Conservation (phyloP, 441 rosid genomes). For the Macaranga tanarius region DNA sequence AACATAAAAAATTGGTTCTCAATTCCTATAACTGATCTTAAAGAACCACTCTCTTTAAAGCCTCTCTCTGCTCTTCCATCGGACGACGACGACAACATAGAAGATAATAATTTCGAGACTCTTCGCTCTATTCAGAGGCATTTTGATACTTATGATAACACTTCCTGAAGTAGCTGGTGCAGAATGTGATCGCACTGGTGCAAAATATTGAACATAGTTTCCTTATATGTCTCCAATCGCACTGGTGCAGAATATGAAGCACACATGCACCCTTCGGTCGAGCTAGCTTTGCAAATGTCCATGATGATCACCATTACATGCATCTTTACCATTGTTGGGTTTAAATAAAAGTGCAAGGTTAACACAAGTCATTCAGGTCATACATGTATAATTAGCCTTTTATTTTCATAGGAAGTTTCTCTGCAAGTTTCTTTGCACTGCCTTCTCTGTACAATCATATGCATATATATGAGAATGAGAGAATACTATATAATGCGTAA, state of each 20-base stretch:
- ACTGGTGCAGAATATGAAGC: conserved; percentile 84
- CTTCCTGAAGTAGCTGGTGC: too few relatives aligned
- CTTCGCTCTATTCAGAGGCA: conserved; percentile 64
- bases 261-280: conserved; percentile 25
- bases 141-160: conserved; percentile 49
- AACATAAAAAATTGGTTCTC: conserved; percentile 48
- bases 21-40: conserved; percentile 17
- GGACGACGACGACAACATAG: conserved; percentile 32
- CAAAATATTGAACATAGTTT: too few relatives aligned
- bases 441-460: too few relatives aligned
- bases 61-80: conserved; percentile 34
- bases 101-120: conserved; percentile 71
- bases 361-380: conserved; percentile 26
- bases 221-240: conserved; percentile 48
- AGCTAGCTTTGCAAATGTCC: conserved; percentile 27
- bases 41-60: conserved; percentile 33
- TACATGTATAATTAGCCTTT: too few relatives aligned
- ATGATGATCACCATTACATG: conserved; percentile 28
- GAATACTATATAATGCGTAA: too few relatives aligned
- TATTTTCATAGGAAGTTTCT: too few relatives aligned
- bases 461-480: too few relatives aligned
- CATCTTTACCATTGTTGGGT: conserved; percentile 35
- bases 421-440: too few relatives aligned
- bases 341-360: conserved; percentile 30
- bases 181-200: too few relatives aligned